Conservation (phyloP, 768 basidiomycete species). For the Boletus vinaceobasis region DNA sequence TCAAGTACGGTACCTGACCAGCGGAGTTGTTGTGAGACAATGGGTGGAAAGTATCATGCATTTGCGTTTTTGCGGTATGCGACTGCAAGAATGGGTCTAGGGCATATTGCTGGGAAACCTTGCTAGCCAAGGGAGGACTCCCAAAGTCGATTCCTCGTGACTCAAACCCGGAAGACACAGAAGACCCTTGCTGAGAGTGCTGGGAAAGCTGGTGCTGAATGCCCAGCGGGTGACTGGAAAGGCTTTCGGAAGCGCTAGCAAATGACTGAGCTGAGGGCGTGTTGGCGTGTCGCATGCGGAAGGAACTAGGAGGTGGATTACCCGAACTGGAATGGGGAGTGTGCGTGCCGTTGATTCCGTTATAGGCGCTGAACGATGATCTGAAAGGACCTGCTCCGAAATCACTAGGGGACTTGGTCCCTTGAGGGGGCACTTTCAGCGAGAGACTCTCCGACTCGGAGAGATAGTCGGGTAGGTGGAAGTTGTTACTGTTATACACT, state of each 20-base stretch:
- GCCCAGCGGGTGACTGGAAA: conserved; percentile 24
- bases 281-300: conserved; percentile 37
- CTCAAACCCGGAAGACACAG: conserved; percentile 23
- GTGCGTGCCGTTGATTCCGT: conserved; percentile 25
- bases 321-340: conserved; percentile 23
- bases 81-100: conserved; percentile 34
- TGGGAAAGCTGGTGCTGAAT: conserved; percentile 35
- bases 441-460: conserved; percentile 33
- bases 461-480: conserved; percentile 34
- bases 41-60: conserved; percentile 34
- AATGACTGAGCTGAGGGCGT: conserved; percentile 28
- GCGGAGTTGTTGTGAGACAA: conserved; percentile 31
- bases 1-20: conserved; percentile 36
- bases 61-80: conserved; percentile 27
- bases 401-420: conserved; percentile 31
- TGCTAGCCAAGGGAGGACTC: conserved; percentile 21
- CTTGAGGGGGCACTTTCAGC: conserved; percentile 31
- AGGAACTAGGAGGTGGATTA: conserved; percentile 30
- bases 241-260: conserved; percentile 22
- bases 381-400: conserved; percentile 35
- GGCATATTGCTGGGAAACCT: conserved; percentile 31
- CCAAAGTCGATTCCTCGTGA: conserved; percentile 35
- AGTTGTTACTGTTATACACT: conserved; percentile 41
- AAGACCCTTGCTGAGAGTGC: conserved; percentile 32
- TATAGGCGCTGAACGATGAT: conserved; percentile 35